Conservation (phyloP, 257 asterid genomes). For the Capsicum baccatum region DNA sequence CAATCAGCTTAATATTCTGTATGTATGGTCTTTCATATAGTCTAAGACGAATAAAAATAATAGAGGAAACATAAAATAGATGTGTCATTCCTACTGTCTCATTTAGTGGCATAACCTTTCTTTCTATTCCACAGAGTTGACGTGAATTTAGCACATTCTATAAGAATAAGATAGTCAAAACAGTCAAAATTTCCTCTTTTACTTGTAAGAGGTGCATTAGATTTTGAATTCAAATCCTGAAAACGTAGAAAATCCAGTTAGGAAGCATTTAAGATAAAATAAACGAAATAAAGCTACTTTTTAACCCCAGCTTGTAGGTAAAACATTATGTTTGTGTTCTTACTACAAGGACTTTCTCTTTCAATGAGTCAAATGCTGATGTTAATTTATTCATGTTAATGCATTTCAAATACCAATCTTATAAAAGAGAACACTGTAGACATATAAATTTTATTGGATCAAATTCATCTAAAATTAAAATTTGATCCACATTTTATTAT, state of each 20-base stretch:
- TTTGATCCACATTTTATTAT: too few relatives aligned
- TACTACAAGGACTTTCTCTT: background rate
- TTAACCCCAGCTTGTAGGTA: too few relatives aligned
- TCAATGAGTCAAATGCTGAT: background rate
- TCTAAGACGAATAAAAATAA: background rate
- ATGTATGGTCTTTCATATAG: too few relatives aligned
- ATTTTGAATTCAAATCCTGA: background rate
- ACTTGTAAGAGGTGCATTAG: background rate
- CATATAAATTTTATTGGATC: too few relatives aligned
- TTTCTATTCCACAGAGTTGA: background rate
- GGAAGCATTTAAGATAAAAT: background rate
- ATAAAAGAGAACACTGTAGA: too few relatives aligned
- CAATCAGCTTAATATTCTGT: background rate
- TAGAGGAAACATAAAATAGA: background rate
- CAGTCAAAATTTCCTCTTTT: background rate
- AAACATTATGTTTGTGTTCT: too few relatives aligned
- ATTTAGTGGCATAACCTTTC: slow-evolving; percentile 6
- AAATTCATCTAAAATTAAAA: too few relatives aligned
- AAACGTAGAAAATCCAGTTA: background rate
- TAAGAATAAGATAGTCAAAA: background rate
- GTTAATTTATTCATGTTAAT: background rate
- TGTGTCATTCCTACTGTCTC: background rate
- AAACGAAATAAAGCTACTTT: too few relatives aligned
- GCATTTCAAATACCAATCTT: too few relatives aligned
- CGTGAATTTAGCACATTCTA: background rate